Conservation (phyloP, 2,329 filamentous ascomycete genomes). For the Fusarium piperis region DNA sequence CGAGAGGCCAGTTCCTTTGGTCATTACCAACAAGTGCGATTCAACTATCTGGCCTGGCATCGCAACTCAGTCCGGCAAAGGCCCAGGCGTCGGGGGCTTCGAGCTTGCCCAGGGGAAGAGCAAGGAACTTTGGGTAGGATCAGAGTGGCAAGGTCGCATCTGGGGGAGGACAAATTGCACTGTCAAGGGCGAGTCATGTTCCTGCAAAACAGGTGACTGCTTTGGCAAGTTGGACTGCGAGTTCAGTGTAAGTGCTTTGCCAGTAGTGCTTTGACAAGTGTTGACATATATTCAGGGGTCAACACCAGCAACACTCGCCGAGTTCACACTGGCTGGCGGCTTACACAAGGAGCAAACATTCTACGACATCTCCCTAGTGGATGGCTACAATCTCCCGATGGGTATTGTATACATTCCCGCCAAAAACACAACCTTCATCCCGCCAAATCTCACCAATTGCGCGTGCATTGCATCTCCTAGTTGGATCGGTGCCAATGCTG, state of each 20-base stretch:
- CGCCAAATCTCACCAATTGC: constrained; percentile 79
- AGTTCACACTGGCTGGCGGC: constrained; percentile 80
- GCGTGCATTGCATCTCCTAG: constrained; percentile 79
- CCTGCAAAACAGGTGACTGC: constrained; percentile 82
- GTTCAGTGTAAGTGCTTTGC: constrained; percentile 65
- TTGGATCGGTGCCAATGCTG: constrained; percentile 64
- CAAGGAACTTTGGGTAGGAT: constrained; percentile 70
- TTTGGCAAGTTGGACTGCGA: constrained; percentile 74
- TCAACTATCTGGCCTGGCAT: constrained; percentile 81
- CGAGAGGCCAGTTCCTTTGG: constrained; percentile 62
- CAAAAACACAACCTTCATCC: constrained; percentile 71
- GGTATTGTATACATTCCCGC: constrained; percentile 70
- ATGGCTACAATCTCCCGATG: constrained; percentile 83
- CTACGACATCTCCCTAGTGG: constrained; percentile 86
- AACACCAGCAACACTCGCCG: constrained; percentile 79
- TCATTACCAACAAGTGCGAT: constrained; percentile 76
- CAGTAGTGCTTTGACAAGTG: neutral
- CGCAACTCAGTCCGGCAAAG: constrained; percentile 75
- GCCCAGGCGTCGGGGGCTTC: constrained; percentile 75
- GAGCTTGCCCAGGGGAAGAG: constrained; percentile 68
- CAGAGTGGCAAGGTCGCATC: constrained; percentile 82
- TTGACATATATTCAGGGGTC: constrained; percentile 63
- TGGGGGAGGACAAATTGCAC: constrained; percentile 89
- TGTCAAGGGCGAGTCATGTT: constrained; percentile 72
- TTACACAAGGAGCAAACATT: constrained; percentile 71